phyloP scores from a whole-genome alignment of 768 basidiomycete genomes.

The Mycena galericulata region DNA sequence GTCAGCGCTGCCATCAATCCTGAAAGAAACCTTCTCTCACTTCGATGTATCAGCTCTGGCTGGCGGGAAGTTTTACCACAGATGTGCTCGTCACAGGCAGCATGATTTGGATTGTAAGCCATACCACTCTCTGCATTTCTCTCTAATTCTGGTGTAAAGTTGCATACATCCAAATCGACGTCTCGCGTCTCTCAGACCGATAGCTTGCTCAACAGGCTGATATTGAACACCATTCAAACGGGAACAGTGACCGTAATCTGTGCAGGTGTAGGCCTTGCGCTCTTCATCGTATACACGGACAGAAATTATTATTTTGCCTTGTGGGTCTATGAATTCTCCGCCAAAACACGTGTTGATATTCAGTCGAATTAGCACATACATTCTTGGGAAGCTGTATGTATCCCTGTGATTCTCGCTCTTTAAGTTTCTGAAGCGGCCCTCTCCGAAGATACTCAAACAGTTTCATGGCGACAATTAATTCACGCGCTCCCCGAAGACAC shows the following conservation, averaged over 20 bases:
- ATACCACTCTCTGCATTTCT: not conserved
- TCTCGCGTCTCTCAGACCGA: not conserved
- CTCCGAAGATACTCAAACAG: conserved; percentile 22
- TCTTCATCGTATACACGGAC: conserved; percentile 24
- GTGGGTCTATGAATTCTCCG: not conserved
- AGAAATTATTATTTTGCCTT: conserved; percentile 13
- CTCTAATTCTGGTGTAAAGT: not conserved
- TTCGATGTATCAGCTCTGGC: conserved; percentile 1
- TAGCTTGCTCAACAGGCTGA: conserved; percentile 4
- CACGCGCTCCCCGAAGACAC: not conserved
- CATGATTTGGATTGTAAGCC: conserved; percentile 20
- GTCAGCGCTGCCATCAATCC: not conserved
- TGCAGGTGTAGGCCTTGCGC: conserved; percentile 1
- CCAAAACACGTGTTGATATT: not conserved
- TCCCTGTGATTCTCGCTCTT: not conserved
- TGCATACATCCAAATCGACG: not conserved
- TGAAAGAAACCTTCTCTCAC: not conserved
- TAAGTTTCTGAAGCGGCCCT: too few relatives aligned
- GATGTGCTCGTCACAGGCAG: conserved; percentile 10
- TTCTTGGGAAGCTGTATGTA: conserved; percentile 15
- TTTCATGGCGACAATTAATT: conserved; percentile 17
- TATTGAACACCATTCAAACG: conserved; percentile 6
- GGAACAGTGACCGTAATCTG: conserved; percentile 11
- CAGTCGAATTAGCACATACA: not conserved
- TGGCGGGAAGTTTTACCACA: conserved; percentile 12